phyloP scores from a whole-genome alignment of 352 stramenopile species.

The Aphanomyces stellatus region DNA sequence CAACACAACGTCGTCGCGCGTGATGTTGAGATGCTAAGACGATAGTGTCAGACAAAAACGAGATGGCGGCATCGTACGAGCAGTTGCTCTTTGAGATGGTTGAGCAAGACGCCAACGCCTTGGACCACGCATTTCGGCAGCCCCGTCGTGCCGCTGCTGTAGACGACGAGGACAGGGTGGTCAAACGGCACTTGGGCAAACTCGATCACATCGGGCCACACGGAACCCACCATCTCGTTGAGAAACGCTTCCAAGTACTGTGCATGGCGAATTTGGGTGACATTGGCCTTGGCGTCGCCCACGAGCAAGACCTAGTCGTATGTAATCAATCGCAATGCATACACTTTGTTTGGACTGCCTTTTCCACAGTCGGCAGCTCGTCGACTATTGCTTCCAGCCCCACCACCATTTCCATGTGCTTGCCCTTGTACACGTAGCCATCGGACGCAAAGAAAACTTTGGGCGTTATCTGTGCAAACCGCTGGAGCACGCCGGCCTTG shows the following conservation, averaged over 20 bases:
- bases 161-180: slow-evolving; percentile 83
- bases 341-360: background rate
- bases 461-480: slow-evolving; percentile 72
- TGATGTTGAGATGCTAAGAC: slow-evolving; percentile 51
- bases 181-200: slow-evolving; percentile 74
- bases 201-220: slow-evolving; percentile 31
- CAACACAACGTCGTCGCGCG: slow-evolving; percentile 50
- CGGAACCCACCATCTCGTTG: slow-evolving; percentile 17
- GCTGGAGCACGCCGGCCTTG: slow-evolving; percentile 65
- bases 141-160: slow-evolving; percentile 75
- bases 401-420: slow-evolving; percentile 46
- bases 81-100: slow-evolving; percentile 73
- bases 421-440: slow-evolving; percentile 71
- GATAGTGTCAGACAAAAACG: background rate
- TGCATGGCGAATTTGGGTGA: slow-evolving; percentile 39
- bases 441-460: slow-evolving; percentile 68
- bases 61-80: slow-evolving; percentile 28
- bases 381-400: slow-evolving; percentile 49
- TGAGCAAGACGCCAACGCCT: slow-evolving; percentile 56
- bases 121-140: slow-evolving; percentile 83
- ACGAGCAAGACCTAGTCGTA: slow-evolving; percentile 39
- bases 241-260: slow-evolving; percentile 54
- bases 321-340: background rate
- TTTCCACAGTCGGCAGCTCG: slow-evolving; percentile 34
- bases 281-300: slow-evolving; percentile 48